A percentile compares a stretch with the other conserved stretches of the same genome.
These are phyloP conservation scores for Fusarium citri DNA, from an alignment of 2,329 filamentous ascomycete genomes.

Conservation along the genomic window DNA sequence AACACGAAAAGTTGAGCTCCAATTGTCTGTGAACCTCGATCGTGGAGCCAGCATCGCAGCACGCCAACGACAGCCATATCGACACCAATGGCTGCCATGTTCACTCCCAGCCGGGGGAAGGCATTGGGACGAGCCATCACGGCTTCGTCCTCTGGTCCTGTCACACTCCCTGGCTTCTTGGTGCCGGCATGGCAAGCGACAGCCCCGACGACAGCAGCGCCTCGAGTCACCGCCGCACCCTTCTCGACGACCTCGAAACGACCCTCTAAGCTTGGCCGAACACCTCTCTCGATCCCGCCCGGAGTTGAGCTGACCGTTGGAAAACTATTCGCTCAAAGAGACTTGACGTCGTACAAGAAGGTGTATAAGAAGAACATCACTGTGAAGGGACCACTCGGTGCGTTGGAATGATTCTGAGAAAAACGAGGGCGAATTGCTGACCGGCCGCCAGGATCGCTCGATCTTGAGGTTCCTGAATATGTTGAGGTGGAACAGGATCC, in stretches of 20 bases:
- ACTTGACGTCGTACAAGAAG: slow-evolving; percentile 69
- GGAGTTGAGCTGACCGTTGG: slow-evolving; percentile 82
- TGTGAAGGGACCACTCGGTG: slow-evolving; percentile 84
- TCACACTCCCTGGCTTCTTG: slow-evolving; percentile 77
- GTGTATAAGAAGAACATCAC: slow-evolving; percentile 75
- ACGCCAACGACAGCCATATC: slow-evolving; percentile 38
- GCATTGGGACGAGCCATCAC: slow-evolving; percentile 65
- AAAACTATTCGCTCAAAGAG: slow-evolving; percentile 66
- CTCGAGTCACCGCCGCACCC: slow-evolving; percentile 45
- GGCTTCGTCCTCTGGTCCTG: slow-evolving; percentile 59
- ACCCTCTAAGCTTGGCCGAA: slow-evolving; percentile 86
- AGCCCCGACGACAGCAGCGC: slow-evolving; percentile 54
- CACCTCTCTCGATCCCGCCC: slow-evolving; percentile 82
- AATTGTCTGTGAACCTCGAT: slow-evolving; percentile 27
- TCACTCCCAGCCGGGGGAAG: slow-evolving; percentile 71
- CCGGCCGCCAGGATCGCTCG: slow-evolving; percentile 73
- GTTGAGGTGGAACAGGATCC: slow-evolving; percentile 77
- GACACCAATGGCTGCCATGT: slow-evolving; percentile 64
- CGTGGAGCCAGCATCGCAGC: slow-evolving; percentile 23
- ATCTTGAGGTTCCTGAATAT: slow-evolving; percentile 82
- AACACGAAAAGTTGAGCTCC: slow-evolving; percentile 50
- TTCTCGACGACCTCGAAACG: slow-evolving; percentile 79
- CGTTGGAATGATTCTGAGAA: slow-evolving; percentile 40
- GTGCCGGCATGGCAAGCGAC: slow-evolving; percentile 73
- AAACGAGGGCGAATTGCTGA: slow-evolving; percentile 27